Conservation (phyloP, 202 grass and related monocot species). For the Eragrostis tef region DNA sequence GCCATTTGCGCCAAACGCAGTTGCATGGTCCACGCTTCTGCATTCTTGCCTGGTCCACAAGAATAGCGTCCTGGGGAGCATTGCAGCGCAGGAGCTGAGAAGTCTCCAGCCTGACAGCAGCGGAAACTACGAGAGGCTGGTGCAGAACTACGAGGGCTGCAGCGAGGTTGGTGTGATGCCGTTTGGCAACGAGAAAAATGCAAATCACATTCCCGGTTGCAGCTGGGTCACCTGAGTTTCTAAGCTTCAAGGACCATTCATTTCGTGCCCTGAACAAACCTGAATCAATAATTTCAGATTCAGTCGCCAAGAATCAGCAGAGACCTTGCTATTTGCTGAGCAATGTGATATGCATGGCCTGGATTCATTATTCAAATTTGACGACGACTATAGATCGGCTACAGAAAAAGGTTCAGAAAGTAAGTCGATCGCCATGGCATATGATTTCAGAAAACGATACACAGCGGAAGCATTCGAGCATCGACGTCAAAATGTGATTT, state of each 20-base stretch:
- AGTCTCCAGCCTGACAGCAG: not conserved
- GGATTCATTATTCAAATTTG: not conserved
- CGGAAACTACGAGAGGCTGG: constrained; percentile 48
- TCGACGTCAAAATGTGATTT: not conserved
- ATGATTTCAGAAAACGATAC: constrained; percentile 19
- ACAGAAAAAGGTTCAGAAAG: not conserved
- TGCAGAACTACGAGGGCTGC: not conserved
- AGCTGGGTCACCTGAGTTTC: constrained; percentile 59
- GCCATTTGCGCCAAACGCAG: constrained; percentile 37
- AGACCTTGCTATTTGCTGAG: not conserved
- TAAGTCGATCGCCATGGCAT: not conserved
- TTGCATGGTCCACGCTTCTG: constrained; percentile 61
- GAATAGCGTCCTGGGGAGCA: constrained; percentile 35
- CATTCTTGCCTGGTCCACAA: constrained; percentile 59
- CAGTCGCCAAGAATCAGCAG: constrained; percentile 1
- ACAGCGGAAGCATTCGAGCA: constrained; percentile 22
- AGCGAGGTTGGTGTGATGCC: not conserved
- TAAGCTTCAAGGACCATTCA: not conserved
- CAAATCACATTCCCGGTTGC: constrained; percentile 46
- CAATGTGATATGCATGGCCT: constrained; percentile 16
- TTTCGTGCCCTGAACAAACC: not conserved
- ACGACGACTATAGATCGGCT: not conserved
- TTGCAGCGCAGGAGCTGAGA: constrained; percentile 45
- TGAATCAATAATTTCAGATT: constrained; percentile 17
- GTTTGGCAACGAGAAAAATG: not conserved